Percentiles rank a stretch among this genome's conserved stretches.
Evolutionary conservation across 1,139 yeast species (phyloP).

Genomic region (Yarrowia galli): DNA sequence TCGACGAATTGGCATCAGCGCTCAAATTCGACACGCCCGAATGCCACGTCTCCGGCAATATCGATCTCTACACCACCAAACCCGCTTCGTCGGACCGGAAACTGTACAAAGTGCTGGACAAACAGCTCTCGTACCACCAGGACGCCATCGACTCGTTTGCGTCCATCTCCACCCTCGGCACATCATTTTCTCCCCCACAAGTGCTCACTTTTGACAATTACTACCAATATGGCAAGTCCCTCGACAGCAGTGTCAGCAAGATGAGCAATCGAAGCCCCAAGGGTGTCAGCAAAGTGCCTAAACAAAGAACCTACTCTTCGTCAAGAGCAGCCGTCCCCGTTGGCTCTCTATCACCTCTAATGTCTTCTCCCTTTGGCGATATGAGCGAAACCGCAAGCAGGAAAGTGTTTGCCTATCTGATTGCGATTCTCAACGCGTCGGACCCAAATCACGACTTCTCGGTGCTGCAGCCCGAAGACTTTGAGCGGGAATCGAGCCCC

Average conservation of each 20-base stretch:
- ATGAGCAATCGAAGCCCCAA: constrained; percentile 25
- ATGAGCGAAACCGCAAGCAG: constrained; percentile 82
- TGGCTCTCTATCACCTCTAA: constrained; percentile 42
- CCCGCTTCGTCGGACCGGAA: constrained; percentile 91
- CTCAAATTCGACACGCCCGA: constrained; percentile 88
- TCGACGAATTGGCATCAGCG: constrained; percentile 86
- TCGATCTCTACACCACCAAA: constrained; percentile 93
- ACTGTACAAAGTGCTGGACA: constrained; percentile 84
- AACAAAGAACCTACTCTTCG: constrained; percentile 31
- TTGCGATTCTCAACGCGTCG: constrained; percentile 87
- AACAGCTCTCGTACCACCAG: constrained; percentile 55
- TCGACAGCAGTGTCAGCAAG: constrained; percentile 27
- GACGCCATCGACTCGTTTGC: constrained; percentile 30
- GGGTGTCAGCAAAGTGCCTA: constrained; percentile 25
- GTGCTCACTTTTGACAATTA: constrained; percentile 39
- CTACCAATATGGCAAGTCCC: constrained; percentile 38
- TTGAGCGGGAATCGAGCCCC: constrained; percentile 61
- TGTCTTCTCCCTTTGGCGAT: constrained; percentile 89
- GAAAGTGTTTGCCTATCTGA: constrained; percentile 86
- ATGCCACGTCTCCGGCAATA: constrained; percentile 87
- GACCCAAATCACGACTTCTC: constrained; percentile 97
- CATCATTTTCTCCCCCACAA: constrained; percentile 33
- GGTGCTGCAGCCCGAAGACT: constrained; percentile 84
- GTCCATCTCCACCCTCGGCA: constrained; percentile 38
- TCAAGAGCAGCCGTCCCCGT: constrained; percentile 22